phyloP scores from a whole-genome alignment of 176 grass and related monocot genomes.

The Musa itinerans region DNA sequence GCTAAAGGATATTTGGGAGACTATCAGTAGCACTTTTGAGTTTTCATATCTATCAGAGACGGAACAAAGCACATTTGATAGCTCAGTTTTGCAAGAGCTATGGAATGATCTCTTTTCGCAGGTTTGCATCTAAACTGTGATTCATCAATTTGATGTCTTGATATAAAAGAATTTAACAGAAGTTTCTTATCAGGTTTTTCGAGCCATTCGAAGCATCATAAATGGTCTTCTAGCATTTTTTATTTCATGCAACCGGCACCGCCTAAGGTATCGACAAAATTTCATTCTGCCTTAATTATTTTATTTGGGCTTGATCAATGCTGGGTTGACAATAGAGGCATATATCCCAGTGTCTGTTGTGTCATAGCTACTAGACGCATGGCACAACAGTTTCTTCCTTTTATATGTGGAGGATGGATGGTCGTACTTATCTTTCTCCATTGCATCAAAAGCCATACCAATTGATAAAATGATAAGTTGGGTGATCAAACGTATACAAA shows the following conservation, averaged over 20 bases:
- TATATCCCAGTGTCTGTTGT: no score
- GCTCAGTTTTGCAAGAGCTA: conserved; percentile 41
- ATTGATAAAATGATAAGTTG: no score
- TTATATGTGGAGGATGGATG: no score
- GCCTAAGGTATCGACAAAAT: conserved; percentile 42
- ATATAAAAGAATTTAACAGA: not conserved
- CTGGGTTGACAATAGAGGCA: not conserved
- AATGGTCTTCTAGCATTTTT: conserved; percentile 59
- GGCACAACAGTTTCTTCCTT: no score
- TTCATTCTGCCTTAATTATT: not conserved
- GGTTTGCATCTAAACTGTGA: conserved; percentile 9
- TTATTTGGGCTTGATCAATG: not conserved
- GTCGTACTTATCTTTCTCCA: no score
- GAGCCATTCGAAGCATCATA: conserved; percentile 61
- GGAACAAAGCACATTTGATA: conserved; percentile 44
- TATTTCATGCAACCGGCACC: conserved; percentile 62
- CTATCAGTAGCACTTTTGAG: conserved; percentile 52
- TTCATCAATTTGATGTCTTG: not conserved
- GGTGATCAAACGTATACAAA: no score
- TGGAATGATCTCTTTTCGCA: conserved; percentile 95
- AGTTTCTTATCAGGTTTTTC: conserved; percentile 44
- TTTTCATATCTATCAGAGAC: conserved; percentile 55
- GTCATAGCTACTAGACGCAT: no score
- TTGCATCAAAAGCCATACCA: no score
- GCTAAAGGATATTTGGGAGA: conserved; percentile 55